Percentiles rank a stretch among this genome's conserved stretches.
These are phyloP conservation scores for Chalciporus chontae DNA, from an alignment of 768 basidiomycete genomes.

Conservation along the genomic window DNA sequence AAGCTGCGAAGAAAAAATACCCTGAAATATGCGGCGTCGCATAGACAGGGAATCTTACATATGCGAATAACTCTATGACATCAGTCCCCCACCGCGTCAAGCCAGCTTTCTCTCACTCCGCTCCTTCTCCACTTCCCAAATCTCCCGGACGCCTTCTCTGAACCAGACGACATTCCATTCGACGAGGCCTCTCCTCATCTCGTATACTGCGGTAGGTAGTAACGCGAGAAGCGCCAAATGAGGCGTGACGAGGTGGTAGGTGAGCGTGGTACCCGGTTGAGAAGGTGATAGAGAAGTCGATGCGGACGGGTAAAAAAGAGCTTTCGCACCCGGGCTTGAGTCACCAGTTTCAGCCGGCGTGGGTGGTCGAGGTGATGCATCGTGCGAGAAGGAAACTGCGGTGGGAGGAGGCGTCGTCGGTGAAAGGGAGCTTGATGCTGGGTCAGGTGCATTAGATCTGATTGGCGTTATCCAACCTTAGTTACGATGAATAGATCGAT, in stretches of 20 bases:
- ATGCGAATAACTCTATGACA: not conserved
- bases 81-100: not conserved
- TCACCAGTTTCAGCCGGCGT: slow-evolving; percentile 4
- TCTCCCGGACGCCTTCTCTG: slow-evolving; percentile 78
- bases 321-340: slow-evolving; percentile 29
- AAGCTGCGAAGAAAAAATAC: not conserved
- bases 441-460: slow-evolving; percentile 22
- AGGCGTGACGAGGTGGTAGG: slow-evolving; percentile 77
- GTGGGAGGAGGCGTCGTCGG: slow-evolving; percentile 13
- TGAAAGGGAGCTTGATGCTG: not conserved
- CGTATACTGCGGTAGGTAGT: slow-evolving; percentile 68
- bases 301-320: slow-evolving; percentile 66
- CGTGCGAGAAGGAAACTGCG: not conserved
- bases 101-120: slow-evolving; percentile 22
- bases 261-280: slow-evolving; percentile 66
- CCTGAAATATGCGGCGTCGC: not conserved
- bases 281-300: slow-evolving; percentile 59
- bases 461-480: slow-evolving; percentile 6
- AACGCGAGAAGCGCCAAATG: slow-evolving; percentile 69
- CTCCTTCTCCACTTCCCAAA: slow-evolving; percentile 72
- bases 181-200: slow-evolving; percentile 68
- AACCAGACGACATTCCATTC: slow-evolving; percentile 89
- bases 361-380: not conserved
- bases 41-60: not conserved
- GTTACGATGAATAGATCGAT: not conserved